Percentiles rank a stretch among this genome's conserved stretches.
Conservation (phyloP, 2,329 filamentous ascomycete genomes). For the Eurotiales sp. region DNA sequence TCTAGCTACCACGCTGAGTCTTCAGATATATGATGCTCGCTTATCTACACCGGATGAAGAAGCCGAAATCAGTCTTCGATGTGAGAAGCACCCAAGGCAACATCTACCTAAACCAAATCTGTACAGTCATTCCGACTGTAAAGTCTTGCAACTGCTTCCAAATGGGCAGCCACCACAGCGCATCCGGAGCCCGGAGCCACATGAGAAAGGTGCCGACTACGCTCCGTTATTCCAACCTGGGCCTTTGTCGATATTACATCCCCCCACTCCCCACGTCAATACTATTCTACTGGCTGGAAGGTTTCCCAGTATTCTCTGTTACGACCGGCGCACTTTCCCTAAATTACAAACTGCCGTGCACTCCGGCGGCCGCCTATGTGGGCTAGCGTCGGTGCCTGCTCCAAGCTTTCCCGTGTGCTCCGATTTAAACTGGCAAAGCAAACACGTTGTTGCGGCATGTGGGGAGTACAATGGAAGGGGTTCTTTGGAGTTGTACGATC, state of each 20-base stretch:
- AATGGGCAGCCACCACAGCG: constrained; percentile 34
- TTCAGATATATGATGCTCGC: constrained; percentile 79
- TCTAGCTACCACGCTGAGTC: constrained; percentile 73
- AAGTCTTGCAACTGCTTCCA: constrained; percentile 28
- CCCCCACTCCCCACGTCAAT: constrained; percentile 61
- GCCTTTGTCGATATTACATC: constrained; percentile 76
- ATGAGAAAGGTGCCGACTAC: constrained; percentile 47
- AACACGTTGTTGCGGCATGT: constrained; percentile 69
- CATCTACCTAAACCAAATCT: constrained; percentile 27
- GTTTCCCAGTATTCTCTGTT: constrained; percentile 83
- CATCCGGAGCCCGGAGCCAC: constrained; percentile 33
- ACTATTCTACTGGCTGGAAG: constrained; percentile 87
- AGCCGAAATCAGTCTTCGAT: constrained; percentile 32
- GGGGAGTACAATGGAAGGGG: constrained; percentile 92
- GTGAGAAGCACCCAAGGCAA: constrained; percentile 26
- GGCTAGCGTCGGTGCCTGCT: constrained; percentile 61
- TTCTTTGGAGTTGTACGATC: constrained; percentile 74
- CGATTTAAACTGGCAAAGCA: constrained; percentile 45
- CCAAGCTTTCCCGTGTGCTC: constrained; percentile 49
- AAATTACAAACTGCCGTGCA: constrained; percentile 73
- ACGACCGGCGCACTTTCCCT: constrained; percentile 83
- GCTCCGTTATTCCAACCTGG: constrained; percentile 75
- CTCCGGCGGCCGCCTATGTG: constrained; percentile 75
- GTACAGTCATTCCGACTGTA: constrained; percentile 30
- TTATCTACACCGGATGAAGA: constrained; percentile 32